Evolutionary conservation across 495 filamentous ascomycete species (phyloP), one percentile per base, ranked within the genome.

Genomic region (Alectoria sarmentosa): DNA sequence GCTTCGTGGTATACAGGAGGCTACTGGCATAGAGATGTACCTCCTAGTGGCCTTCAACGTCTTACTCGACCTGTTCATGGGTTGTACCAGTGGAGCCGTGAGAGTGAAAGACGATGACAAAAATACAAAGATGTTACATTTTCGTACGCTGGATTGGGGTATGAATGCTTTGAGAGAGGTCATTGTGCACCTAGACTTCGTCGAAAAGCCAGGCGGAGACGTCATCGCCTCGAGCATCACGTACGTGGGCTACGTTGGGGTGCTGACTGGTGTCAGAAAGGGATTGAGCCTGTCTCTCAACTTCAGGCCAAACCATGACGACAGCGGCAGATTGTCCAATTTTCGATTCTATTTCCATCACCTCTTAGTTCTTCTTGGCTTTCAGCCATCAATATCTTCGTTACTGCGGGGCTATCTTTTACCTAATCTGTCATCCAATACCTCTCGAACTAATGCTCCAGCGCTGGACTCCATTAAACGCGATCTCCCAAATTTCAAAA

Each of bases 61-160:
- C 15, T 71, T 87, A 8, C 78, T 89, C 6, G 86, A 89, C 72
- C 70, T 81, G 19, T 75, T 88, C 32, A 82, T 89, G 76, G 86
- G 86, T 3, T 89, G 86, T 69, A 87, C 84, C 21, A 86, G 83
- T 69, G 86, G 86, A 23, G 84, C 74, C 3, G 78, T 77, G 1
- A 64, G 72, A 32, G 62, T 75, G 41, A 68, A 73, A 39, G 66
- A 71, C 1, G 69, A 60, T 36, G 61, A 65, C 1, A 54, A 70
- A 32, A 61, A 67, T 11, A 62, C 63, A 0, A 73, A 67, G 56
- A 82, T 88, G 78, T 65, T 87, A 65, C 86, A 88, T 72, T 89
- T 88, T 67, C 75, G 86, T 13, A 87, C 84, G 4, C 71, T 89
- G 57, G 86, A 89, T 68, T 89, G 86, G 86, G 82, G 76, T 0